phyloP scores from a whole-genome alignment of 805 yeast species.

The Pichia thaimueangensis region DNA sequence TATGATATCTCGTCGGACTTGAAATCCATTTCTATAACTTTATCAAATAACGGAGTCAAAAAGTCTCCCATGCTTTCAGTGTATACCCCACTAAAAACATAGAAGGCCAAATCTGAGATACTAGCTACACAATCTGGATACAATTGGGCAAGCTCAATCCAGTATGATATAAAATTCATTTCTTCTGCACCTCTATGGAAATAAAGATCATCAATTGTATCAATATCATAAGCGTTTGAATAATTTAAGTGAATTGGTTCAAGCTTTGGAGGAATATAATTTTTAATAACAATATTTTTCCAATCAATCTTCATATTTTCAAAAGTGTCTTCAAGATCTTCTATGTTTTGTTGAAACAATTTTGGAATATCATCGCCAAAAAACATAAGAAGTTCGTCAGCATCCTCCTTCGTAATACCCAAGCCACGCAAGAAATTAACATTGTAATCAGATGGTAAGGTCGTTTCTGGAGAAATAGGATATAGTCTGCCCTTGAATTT shows the following conservation, averaged over 20 bases:
- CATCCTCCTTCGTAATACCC: slow-evolving; percentile 30
- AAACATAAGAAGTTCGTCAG: slow-evolving; percentile 22
- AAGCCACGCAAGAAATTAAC: slow-evolving; percentile 27
- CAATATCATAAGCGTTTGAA: slow-evolving; percentile 21
- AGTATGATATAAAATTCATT: slow-evolving; percentile 34
- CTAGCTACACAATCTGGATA: slow-evolving; percentile 31
- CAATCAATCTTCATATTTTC: slow-evolving; percentile 17
- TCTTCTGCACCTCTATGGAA: slow-evolving; percentile 33
- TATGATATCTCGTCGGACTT: slow-evolving; percentile 17
- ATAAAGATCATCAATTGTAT: slow-evolving; percentile 36
- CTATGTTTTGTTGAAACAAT: slow-evolving; percentile 11
- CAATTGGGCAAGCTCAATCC: slow-evolving; percentile 37
- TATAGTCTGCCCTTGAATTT: slow-evolving; percentile 32
- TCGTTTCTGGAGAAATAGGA: slow-evolving; percentile 34
- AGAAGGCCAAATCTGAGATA: slow-evolving; percentile 35
- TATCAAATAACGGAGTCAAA: slow-evolving; percentile 32
- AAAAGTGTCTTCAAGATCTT: slow-evolving; percentile 29
- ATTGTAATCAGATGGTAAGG: slow-evolving; percentile 35
- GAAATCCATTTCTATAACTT: slow-evolving; percentile 31
- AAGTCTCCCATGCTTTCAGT: slow-evolving; percentile 31
- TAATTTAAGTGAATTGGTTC: slow-evolving; percentile 34
- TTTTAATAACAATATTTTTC: slow-evolving; percentile 16
- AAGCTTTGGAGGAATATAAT: slow-evolving; percentile 21
- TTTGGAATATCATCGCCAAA: slow-evolving; percentile 21
- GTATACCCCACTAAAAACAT: slow-evolving; percentile 30